Evolutionary conservation across 1,284 basidiomycete genomes (phyloP), one percentile per base, ranked within the genome.

Genomic region (Trichosporon faecale): DNA sequence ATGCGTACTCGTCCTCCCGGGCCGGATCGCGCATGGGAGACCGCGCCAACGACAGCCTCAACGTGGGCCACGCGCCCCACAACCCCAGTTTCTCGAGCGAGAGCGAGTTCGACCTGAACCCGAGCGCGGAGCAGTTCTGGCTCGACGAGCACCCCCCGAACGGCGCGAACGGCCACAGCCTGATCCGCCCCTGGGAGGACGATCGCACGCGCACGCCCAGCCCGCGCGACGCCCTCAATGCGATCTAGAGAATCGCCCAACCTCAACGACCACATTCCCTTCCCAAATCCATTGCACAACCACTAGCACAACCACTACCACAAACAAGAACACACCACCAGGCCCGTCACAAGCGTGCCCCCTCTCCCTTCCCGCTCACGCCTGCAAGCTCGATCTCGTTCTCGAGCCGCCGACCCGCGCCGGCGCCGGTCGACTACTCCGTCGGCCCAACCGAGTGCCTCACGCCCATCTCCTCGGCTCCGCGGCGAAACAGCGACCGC

Each of bases 81-180:
- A 66, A 70, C 52, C 72, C 70, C 40, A 44, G 27, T 16, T 66
- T 70, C 66, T 73, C 72, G 18, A 72, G 71, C 46, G 73, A 74
- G 35, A 70, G 70, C 68, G 76, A 77, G 60, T 74, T 69, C 65
- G 71, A 69, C 61, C 69, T 66, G n/a, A 57, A 65, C 35, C 49
- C 70, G 12, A 70, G 67, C 27, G 76, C 74, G 40, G 68, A 73
- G 31, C 72, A 72, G 18, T 77, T 77, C 63, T 70, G 68, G 11
- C 70, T 77, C 14, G 76, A 77, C 33, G 76, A 77, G 40, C 46
- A 52, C 18, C 61, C 61, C 7, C 55, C 25, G 8, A 64, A 70
- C 65, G 67, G 66, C 31, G n/a, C 55, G 6, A 66, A 69, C 31
- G 64, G 64, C 18, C 69, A 69, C 31, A 57, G 64, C 18, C 69